Conservation (phyloP, 106 monocot species). For the Xerophyta viscosa region DNA sequence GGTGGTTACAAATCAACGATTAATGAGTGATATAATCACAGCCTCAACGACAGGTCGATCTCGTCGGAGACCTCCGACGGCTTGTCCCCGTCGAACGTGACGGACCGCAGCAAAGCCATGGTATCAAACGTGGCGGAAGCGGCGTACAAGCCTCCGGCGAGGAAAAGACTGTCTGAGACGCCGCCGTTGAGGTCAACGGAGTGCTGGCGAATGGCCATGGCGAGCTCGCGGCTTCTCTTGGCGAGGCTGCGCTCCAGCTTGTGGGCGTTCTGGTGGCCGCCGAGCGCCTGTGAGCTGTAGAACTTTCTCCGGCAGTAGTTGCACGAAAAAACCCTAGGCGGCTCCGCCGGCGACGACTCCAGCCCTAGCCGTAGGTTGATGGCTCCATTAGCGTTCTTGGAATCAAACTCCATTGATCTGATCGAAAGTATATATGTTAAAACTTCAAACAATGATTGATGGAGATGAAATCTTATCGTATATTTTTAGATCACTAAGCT, state of each 20-base stretch:
- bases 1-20: too few species aligned
- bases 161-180: background rate
- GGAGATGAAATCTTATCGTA: too few species aligned
- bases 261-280: constrained; percentile 57
- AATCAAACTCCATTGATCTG: too few species aligned
- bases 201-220: background rate
- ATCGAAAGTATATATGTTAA: too few species aligned
- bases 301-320: constrained; percentile 48
- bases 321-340: constrained; percentile 30
- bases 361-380: constrained; percentile 34
- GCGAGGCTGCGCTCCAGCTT: constrained; percentile 47
- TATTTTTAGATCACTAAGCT: too few species aligned
- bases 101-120: too few species aligned
- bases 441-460: too few species aligned
- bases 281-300: constrained; percentile 40
- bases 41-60: constrained; percentile 35
- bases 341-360: constrained; percentile 12
- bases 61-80: constrained; percentile 15
- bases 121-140: too few species aligned
- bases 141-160: too few species aligned
- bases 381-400: too few species aligned
- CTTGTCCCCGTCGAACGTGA: background rate
- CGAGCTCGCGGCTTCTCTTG: constrained; percentile 30
- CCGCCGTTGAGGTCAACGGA: background rate
- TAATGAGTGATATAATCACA: constrained; percentile 12